These are phyloP conservation scores for Cutaneotrichosporon spelunceum DNA, from an alignment of 1,284 basidiomycete species.

Conservation along the genomic window DNA sequence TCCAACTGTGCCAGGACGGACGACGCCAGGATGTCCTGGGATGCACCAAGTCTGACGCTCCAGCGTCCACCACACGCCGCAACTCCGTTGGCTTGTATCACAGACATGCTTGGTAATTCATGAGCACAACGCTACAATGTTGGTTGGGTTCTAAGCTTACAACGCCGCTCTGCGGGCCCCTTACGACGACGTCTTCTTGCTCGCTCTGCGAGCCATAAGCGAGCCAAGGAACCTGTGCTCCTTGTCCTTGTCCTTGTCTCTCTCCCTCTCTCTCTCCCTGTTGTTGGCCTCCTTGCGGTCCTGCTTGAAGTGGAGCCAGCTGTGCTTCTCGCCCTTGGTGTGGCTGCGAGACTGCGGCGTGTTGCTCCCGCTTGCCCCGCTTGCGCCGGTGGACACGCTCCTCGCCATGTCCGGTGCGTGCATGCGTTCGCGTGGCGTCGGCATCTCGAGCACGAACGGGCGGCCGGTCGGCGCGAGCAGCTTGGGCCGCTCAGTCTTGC, in stretches of 20 bases:
- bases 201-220: slow-evolving; percentile 13
- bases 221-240: slow-evolving; percentile 13
- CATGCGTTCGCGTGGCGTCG: background rate
- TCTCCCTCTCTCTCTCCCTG: slow-evolving; percentile 11
- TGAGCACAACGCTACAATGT: background rate
- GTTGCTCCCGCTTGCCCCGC: background rate
- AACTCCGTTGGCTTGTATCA: too few relatives aligned
- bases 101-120: background rate
- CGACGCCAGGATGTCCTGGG: too few relatives aligned
- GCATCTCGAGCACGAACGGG: background rate
- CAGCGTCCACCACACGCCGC: too few relatives aligned
- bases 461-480: background rate
- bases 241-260: slow-evolving; percentile 13
- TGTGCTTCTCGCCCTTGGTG: slow-evolving; percentile 8
- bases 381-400: slow-evolving; percentile 1
- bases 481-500: background rate
- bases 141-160: background rate
- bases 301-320: slow-evolving; percentile 12
- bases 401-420: background rate
- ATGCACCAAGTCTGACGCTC: too few relatives aligned
- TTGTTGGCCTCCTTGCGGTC: background rate
- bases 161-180: background rate
- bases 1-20: too few relatives aligned
- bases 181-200: background rate
- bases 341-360: background rate